Evolutionary conservation across 305 asterid genomes (phyloP), one percentile per base, ranked within the genome.

Genomic region (Fraxinus angustifolia): DNA sequence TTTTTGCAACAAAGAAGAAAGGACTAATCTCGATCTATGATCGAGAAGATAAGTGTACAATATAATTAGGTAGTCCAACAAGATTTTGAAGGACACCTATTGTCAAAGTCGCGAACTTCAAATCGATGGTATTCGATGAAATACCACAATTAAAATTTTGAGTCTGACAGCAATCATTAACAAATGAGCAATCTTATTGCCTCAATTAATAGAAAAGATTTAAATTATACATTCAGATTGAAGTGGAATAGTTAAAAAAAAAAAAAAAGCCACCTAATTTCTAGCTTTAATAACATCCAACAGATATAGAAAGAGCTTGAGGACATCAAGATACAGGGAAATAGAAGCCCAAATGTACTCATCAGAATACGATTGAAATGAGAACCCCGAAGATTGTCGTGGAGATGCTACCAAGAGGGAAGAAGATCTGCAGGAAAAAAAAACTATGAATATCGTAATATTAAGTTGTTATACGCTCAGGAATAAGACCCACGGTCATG

Each of bases 341-440:
- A 84, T 34, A 0, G 90, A 78, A 56, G 90, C 92, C 90, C 87
- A 83, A 19, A 88, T 90, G 76, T 84, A 84, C 0, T 90, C 48
- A 23, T 88, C 84, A 82, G 65, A 82, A 75, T 14, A 84, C 0
- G 16, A 86, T 19, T 1, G 83, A 82, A 8, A 4, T 6, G 4
- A 85, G 23, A 23, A 76, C 84, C 7, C 81, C 82, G 68, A 65
- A 80, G 36, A 86, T 72, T 60, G 77, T 81, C 53, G 14, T 50
- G 0, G 58, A 21, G 30, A 83, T 17, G 23, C 40, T 84, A 5
- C 88, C 88, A 83, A 82, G 14, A 5, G 91, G 91, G 75, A 77
- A 84, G 68, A 82, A 83, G 10, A 84, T 80, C 91, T 87, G 88
- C 84, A 85, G 28, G 0, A 10, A 68, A 48, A 76, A 53, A 50